Evolutionary conservation across 805 yeast genomes (phyloP), one percentile per base, ranked within the genome.

Genomic region (Saccharomycopsis lassenensis): DNA sequence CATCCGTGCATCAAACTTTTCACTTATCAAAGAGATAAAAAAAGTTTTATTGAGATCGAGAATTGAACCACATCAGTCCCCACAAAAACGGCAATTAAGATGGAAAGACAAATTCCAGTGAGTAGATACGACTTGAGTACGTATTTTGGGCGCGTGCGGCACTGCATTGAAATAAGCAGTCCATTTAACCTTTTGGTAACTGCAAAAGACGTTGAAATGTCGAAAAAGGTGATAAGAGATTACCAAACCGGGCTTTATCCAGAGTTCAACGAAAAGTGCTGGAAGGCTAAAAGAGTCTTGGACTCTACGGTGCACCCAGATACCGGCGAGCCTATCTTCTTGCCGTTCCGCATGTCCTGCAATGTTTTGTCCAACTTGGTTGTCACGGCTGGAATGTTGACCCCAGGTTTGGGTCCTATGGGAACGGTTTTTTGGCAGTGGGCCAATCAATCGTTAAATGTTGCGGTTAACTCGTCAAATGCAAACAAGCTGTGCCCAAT

Each of bases 391-490:
- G 99, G 99, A 46, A 91, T 91, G 99, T 69, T 91, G 46, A 89
- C 96, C 1, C 99, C 99, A 5, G 81, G 82, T 38, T 58, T 91
- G 52, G 93, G 94, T 7, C 75, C 86, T 7, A 74, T 70, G 0
- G 99, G 98, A 25, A 89, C 97, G 0, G 55, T 86, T 16, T 89
- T 91, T 59, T 91, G 98, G 99, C 99, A 91, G 61, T 74, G 91
- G 55, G 94, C 96, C 15, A 91, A 91, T 61, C 99, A 91, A 61
- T 84, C 95, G 16, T 67, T 91, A 46, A 91, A 91, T 52, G 99
- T 91, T 39, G 98, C 98, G 2, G 84, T 91, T 47, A 91, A 91
- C 59, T 84, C 91, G 28, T 91, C 97, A 29, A 91, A 91, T 53
- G 89, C 95, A 23, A 91, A 91, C 64, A 91, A 91, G 55, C 81